Percentiles rank a stretch among this genome's conserved stretches.
These are phyloP conservation scores for Hawksworthiomyces lignivorus DNA, from an alignment of 2,329 filamentous ascomycete genomes.

Conservation along the genomic window DNA sequence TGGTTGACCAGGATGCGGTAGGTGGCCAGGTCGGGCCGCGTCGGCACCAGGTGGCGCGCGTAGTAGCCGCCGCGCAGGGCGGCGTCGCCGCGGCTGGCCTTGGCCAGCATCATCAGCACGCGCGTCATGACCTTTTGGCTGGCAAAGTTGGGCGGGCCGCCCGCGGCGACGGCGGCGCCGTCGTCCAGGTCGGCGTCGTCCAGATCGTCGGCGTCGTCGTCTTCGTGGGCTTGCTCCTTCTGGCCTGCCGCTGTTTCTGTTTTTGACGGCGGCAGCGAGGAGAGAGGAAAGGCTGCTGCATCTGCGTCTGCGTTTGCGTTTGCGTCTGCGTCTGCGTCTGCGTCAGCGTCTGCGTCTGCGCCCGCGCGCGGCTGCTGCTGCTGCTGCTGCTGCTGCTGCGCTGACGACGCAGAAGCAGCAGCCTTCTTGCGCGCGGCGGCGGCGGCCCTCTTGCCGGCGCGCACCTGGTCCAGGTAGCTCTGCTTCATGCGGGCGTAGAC, in stretches of 20 bases:
- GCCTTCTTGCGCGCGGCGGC: too few relatives aligned
- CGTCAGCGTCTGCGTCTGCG: not conserved
- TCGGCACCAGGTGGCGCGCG: conserved; percentile 58
- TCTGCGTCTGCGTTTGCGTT: not conserved
- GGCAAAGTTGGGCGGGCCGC: conserved; percentile 29
- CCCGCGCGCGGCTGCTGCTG: not conserved
- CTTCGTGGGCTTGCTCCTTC: not conserved
- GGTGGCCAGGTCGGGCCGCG: conserved; percentile 69
- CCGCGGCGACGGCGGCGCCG: not conserved
- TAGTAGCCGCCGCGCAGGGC: conserved; percentile 40
- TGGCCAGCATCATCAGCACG: conserved; percentile 50
- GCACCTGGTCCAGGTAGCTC: conserved; percentile 33
- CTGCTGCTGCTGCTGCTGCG: not conserved
- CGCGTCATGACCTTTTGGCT: conserved; percentile 43
- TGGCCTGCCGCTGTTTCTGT: not conserved
- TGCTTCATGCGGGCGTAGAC: conserved; percentile 81
- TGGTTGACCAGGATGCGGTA: conserved; percentile 74
- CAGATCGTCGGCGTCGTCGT: not conserved
- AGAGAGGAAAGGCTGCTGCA: too few relatives aligned
- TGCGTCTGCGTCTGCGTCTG: not conserved
- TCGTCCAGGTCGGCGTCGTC: not conserved
- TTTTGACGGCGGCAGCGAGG: too few relatives aligned
- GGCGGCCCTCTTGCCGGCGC: too few relatives aligned
- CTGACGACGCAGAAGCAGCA: too few relatives aligned
- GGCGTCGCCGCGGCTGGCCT: conserved; percentile 46